Conservation (phyloP, 805 yeast genomes). For the Yamadazyma sp. region DNA sequence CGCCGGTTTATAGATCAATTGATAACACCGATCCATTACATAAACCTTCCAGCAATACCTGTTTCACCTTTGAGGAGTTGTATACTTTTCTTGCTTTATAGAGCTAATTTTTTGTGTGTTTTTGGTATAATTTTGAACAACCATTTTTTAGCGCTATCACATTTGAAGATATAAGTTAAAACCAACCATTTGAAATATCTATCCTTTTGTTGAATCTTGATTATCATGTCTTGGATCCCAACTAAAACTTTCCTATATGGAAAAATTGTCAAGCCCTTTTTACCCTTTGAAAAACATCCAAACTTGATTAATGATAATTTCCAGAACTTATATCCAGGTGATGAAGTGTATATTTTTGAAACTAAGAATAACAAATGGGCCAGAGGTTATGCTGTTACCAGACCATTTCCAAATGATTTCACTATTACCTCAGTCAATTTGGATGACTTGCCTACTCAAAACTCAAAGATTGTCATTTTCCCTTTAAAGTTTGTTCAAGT, state of each 20-base stretch:
- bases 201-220: too few relatives aligned
- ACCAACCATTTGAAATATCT: not conserved
- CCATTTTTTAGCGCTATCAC: too few relatives aligned
- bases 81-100: too few relatives aligned
- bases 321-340: constrained; percentile 68
- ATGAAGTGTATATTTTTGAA: constrained; percentile 74
- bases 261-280: constrained; percentile 35
- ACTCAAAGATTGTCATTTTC: constrained; percentile 52
- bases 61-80: too few relatives aligned
- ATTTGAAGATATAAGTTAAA: too few relatives aligned
- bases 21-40: too few relatives aligned
- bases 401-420: constrained; percentile 71
- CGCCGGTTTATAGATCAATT: too few relatives aligned
- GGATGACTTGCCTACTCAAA: constrained; percentile 60
- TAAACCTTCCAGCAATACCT: too few relatives aligned
- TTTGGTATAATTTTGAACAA: too few relatives aligned
- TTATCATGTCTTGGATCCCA: constrained; percentile 37
- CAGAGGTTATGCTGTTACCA: constrained; percentile 67
- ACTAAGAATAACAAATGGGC: constrained; percentile 64
- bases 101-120: too few relatives aligned
- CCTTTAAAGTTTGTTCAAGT: constrained; percentile 56
- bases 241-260: constrained; percentile 36
- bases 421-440: constrained; percentile 56
- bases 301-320: constrained; percentile 35
- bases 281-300: constrained; percentile 42